Base-by-base conservation (phyloP, 2,329 filamentous ascomycete genomes). In the Penicillium sp. region DNA sequence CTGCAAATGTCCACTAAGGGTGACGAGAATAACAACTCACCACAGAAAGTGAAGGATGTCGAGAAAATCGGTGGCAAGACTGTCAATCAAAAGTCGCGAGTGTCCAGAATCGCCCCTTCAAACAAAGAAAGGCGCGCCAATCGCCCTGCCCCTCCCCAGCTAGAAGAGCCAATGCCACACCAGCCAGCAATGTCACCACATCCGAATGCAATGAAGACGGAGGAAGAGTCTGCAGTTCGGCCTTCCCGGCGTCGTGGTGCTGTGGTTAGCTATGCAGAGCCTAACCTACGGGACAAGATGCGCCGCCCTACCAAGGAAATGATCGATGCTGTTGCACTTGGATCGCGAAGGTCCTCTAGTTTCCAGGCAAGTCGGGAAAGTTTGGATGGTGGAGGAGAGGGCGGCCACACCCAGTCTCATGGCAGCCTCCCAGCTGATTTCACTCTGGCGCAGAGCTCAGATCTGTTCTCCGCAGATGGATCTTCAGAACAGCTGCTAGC, bases 201-300 rank as follows among this genome's bases (percentile, higher is more conserved):
- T 34, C 50, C 29, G 53, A 50, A 37, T 58, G 59, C 35, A 59
- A 51, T n/a, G 53, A 55, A 42, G 5, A 55, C 55, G 2, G 51
- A 58, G 29, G 55, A 55, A 43, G 60, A 57, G 7, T 49, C 61
- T 13, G 54, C 31, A 13, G 42, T 37, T 29, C 82, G 90, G 43
- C 83, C 84, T 22, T 88, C 86, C 63, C 80, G 90, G 62, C 83
- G 90, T 61, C 84, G 85, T 46, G 81, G 88, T 65, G 77, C 84
- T 11, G 81, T 85, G 48, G 83, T 94, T 59, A 93, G 89, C 76
- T 94, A 94, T 71, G 88, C 89, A 11, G 89, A 93, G 71, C 90
- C 90, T 1, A 93, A 89, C 66, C 78, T 94, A 40, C 82, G 88
- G 59, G 88, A 87, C 68, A 94, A 94, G 76, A 92, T 94, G 89